Percentiles rank a stretch among this genome's conserved stretches.
These are phyloP conservation scores for Pseudopithomyces maydicus DNA, from an alignment of 2,329 filamentous ascomycete genomes.

Conservation along the genomic window DNA sequence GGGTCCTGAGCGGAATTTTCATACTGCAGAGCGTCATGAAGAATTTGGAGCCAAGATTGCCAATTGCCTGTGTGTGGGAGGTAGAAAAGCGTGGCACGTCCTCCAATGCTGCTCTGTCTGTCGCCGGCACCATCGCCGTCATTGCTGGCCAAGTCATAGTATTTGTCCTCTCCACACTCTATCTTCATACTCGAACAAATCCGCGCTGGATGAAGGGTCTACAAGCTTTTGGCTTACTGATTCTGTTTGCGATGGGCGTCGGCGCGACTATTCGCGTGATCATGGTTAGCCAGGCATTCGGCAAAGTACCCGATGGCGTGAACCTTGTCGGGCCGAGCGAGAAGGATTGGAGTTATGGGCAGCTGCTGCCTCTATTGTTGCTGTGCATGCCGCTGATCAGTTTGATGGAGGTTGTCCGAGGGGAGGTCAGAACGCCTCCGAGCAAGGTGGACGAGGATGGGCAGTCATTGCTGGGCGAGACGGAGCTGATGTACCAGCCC, in stretches of 20 bases:
- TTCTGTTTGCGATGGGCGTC: constrained; percentile 60
- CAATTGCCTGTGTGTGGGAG: constrained; percentile 66
- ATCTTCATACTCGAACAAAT: constrained; percentile 62
- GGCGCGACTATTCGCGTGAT: constrained; percentile 64
- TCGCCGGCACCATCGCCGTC: constrained; percentile 65
- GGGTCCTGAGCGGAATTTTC: constrained; percentile 61
- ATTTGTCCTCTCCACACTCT: constrained; percentile 67
- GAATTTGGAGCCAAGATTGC: constrained; percentile 59
- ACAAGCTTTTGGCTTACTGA: constrained; percentile 58
- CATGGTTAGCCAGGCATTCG: constrained; percentile 65
- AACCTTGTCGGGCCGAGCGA: constrained; percentile 59
- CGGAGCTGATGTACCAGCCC: constrained; percentile 54
- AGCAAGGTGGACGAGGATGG: constrained; percentile 48
- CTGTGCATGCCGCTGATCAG: constrained; percentile 65
- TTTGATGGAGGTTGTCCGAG: constrained; percentile 63
- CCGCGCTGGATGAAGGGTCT: constrained; percentile 59
- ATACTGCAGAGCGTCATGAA: constrained; percentile 61
- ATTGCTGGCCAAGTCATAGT: constrained; percentile 64
- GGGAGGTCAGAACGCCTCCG: constrained; percentile 53
- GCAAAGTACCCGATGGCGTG: constrained; percentile 52
- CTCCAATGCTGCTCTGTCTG: constrained; percentile 54
- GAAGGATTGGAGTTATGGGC: constrained; percentile 66
- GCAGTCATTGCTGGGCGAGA: constrained; percentile 38
- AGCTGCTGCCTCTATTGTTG: constrained; percentile 64
- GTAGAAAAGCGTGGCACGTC: constrained; percentile 45